Conservation (phyloP, 306 rosid species). For the Prunus dulcis region DNA sequence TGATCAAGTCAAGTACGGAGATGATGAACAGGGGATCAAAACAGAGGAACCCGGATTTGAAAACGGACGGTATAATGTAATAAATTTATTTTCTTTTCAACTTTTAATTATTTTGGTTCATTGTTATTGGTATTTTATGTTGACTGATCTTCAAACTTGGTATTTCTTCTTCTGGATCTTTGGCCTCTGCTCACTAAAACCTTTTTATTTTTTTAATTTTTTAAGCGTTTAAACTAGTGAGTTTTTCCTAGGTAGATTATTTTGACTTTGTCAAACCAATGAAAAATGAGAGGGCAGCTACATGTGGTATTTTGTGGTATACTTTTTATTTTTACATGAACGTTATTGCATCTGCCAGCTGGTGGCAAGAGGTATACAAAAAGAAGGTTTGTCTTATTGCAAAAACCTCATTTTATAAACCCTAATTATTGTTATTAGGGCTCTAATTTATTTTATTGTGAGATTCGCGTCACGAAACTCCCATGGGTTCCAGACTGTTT, state of each 20-base stretch:
- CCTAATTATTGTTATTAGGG: neutral
- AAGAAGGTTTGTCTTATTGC: neutral
- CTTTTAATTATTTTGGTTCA: neutral
- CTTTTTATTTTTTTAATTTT: neutral
- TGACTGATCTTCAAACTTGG: neutral
- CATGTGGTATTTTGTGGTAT: neutral
- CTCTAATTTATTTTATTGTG: neutral
- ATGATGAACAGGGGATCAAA: conserved; percentile 21
- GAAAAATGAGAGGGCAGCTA: neutral
- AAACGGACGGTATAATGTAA: conserved; percentile 92
- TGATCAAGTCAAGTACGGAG: neutral
- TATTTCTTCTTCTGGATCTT: neutral
- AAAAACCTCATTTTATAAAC: neutral
- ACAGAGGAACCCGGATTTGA: conserved; percentile 26
- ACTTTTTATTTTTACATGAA: no score
- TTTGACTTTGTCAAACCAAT: neutral
- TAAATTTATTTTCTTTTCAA: conserved; percentile 7
- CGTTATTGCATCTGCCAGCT: neutral
- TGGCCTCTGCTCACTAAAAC: neutral
- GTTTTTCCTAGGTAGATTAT: neutral
- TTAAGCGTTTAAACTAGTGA: neutral
- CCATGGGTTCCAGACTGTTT: neutral
- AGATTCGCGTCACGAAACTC: conserved; percentile 2
- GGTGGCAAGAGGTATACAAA: conserved; percentile 1
- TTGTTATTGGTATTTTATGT: neutral